A percentile compares a stretch with the other conserved stretches of the same genome.
Conservation (phyloP, 495 filamentous ascomycete genomes). For the Tuber calosporum region DNA sequence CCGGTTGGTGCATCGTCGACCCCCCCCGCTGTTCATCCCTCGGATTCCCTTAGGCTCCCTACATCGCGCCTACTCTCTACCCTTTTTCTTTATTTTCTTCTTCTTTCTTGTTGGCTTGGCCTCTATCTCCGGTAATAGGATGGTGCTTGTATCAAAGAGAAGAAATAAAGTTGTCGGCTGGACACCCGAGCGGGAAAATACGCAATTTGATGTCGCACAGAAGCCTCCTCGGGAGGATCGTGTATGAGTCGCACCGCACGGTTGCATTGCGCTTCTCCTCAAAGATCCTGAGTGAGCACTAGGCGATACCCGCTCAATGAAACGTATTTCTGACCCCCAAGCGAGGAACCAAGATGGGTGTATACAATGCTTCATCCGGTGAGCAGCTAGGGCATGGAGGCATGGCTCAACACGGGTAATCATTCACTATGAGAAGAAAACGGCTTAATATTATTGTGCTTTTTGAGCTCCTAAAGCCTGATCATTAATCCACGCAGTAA, state of each 20-base stretch:
- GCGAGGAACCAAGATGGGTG: neutral
- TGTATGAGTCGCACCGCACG: slow-evolving; percentile 2
- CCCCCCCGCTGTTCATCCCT: neutral
- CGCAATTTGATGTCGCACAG: neutral
- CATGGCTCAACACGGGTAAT: neutral
- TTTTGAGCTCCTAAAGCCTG: neutral
- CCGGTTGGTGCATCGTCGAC: neutral
- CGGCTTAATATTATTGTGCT: neutral
- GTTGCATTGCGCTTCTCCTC: slow-evolving; percentile 37
- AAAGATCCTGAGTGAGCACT: slow-evolving; percentile 15
- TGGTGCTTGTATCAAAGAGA: neutral
- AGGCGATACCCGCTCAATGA: neutral
- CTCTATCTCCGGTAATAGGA: neutral
- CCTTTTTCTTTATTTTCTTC: neutral
- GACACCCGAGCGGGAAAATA: neutral
- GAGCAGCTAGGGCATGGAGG: neutral
- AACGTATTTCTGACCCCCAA: neutral
- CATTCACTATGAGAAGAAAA: neutral
- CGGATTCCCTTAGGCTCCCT: neutral
- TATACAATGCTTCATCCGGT: neutral
- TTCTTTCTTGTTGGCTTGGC: neutral
- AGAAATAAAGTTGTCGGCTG: neutral
- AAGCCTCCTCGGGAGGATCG: neutral
- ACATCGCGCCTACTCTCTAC: neutral
- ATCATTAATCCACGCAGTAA: neutral